These are phyloP conservation scores for Circinella minor DNA, from an alignment of 371 early-diverging fungal genomes.

Conservation along the genomic window DNA sequence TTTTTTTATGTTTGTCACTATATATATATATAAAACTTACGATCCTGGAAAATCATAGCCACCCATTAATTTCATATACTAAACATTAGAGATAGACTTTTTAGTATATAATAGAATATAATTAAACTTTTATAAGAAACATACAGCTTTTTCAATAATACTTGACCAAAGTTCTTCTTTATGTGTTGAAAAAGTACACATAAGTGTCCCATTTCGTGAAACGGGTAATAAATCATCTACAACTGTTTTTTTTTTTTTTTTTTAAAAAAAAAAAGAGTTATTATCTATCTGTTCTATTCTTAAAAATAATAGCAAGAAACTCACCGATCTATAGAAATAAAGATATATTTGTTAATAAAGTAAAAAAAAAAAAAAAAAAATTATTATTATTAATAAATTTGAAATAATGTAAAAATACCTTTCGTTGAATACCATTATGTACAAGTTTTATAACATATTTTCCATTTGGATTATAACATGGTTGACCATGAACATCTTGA, in stretches of 20 bases:
- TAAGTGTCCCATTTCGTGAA: constrained; percentile 69
- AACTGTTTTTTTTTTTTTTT: constrained; percentile 44
- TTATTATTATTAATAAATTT: background rate
- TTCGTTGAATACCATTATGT: constrained; percentile 86
- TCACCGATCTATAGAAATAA: constrained; percentile 11
- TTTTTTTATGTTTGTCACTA: too few relatives aligned
- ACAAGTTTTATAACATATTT: constrained; percentile 86
- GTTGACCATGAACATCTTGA: constrained; percentile 73
- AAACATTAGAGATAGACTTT: too few relatives aligned
- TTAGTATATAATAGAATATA: too few relatives aligned
- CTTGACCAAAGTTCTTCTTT: constrained; percentile 86
- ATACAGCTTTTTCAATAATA: constrained; percentile 87
- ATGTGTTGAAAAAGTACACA: constrained; percentile 85
- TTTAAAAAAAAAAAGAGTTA: too few relatives aligned
- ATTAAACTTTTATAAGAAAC: background rate
- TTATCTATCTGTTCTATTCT: too few relatives aligned
- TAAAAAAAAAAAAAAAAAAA: too few relatives aligned
- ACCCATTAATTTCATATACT: constrained; percentile 93
- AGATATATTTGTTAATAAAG: too few relatives aligned
- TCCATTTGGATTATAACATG: constrained; percentile 85
- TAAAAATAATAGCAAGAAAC: too few relatives aligned
- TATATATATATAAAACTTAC: constrained; percentile 43
- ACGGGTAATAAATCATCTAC: constrained; percentile 90
- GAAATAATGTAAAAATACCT: constrained; percentile 44
- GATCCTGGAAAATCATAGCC: constrained; percentile 95